Conservation (phyloP, 345 rosid genomes). For the Aegle marmelos region DNA sequence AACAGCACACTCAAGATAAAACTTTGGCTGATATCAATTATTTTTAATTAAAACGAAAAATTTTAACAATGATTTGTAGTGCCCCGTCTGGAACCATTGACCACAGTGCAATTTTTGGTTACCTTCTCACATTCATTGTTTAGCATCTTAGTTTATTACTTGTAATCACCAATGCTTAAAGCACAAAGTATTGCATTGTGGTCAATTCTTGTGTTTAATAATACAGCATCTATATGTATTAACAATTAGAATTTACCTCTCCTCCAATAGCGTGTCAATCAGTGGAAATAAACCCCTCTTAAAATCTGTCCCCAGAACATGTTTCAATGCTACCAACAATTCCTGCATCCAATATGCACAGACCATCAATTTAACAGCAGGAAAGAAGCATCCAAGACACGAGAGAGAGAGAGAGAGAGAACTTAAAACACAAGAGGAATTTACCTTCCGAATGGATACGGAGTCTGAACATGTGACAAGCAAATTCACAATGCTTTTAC, state of each 20-base stretch:
- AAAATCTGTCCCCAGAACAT: conserved; percentile 97
- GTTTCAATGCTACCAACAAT: conserved; percentile 90
- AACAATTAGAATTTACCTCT: conserved; percentile 48
- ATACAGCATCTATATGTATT: neutral
- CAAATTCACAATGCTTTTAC: conserved; percentile 94
- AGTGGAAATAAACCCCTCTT: conserved; percentile 97
- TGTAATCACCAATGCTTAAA: neutral
- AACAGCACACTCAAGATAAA: neutral
- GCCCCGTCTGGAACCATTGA: neutral
- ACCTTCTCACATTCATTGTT: neutral
- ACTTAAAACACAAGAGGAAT: neutral
- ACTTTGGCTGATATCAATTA: neutral
- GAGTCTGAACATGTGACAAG: conserved; percentile 99
- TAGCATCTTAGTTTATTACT: neutral
- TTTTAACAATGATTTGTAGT: neutral
- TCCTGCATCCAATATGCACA: conserved; percentile 60
- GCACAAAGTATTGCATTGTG: neutral
- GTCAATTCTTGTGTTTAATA: no score
- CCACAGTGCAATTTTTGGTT: neutral
- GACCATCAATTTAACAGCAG: conserved; percentile 9
- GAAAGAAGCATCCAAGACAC: conserved; percentile 1
- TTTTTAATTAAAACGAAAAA: neutral
- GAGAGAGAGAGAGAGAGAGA: conserved; percentile 4
- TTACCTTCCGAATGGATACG: conserved; percentile 91
- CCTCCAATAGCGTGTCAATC: conserved; percentile 91